phyloP scores from a whole-genome alignment of 192 early-diverging fungal genomes.

The Pilobolus umbonatus region DNA sequence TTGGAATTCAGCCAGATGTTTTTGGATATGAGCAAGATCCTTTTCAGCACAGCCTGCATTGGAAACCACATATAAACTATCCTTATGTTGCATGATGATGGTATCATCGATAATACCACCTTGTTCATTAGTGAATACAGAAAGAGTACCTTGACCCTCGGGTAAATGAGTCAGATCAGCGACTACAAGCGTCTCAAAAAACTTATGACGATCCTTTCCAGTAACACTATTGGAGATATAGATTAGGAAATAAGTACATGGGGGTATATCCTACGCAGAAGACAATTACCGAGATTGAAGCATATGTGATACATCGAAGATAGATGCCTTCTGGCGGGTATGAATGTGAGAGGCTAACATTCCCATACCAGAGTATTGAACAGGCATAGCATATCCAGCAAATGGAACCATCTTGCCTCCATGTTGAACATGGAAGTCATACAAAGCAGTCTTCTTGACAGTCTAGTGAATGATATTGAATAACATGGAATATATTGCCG shows the following conservation, averaged over 20 bases:
- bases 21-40: constrained; percentile 86
- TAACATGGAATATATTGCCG: neutral
- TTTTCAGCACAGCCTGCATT: constrained; percentile 98
- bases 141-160: constrained; percentile 75
- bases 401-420: constrained; percentile 98
- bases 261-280: neutral
- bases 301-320: constrained; percentile 99
- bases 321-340: constrained; percentile 82
- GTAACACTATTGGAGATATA: constrained; percentile 48
- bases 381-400: constrained; percentile 97
- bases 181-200: constrained; percentile 85
- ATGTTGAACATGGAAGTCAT: constrained; percentile 88
- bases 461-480: constrained; percentile 12
- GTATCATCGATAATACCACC: constrained; percentile 99
- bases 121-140: constrained; percentile 91
- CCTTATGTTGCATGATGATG: constrained; percentile 83
- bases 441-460: constrained; percentile 75
- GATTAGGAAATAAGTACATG: neutral
- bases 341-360: constrained; percentile 86
- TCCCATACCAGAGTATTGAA: constrained; percentile 82
- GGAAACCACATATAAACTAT: constrained; percentile 85
- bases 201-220: constrained; percentile 82
- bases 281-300: constrained; percentile 75
- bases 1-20: constrained; percentile 75
- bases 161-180: constrained; percentile 81